These are phyloP conservation scores for Liriodendron chinense DNA, from an alignment of 164 flowering plant species.

Conservation along the genomic window DNA sequence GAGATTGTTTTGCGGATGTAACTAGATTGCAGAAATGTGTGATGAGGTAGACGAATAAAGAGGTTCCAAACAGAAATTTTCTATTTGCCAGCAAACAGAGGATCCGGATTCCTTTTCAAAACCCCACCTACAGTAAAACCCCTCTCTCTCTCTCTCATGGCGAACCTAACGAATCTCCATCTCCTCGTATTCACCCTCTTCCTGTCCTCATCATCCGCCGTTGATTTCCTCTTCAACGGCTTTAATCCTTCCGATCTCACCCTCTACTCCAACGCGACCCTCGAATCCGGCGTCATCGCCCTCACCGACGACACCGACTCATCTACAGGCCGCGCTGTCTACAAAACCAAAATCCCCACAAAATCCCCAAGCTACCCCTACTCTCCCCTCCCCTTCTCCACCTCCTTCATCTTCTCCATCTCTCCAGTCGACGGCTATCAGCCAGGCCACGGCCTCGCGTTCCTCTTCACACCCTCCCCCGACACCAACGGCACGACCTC, in stretches of 20 bases:
- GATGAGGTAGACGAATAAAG: too few relatives aligned
- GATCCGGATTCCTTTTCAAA: too few relatives aligned
- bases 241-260: slow-evolving; percentile 22
- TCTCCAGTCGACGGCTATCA: slow-evolving; percentile 12
- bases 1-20: too few relatives aligned
- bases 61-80: too few relatives aligned
- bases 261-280: slow-evolving; percentile 15
- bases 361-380: slow-evolving; percentile 16
- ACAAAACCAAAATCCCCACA: slow-evolving; percentile 26
- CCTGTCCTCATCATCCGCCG: background rate
- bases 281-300: slow-evolving; percentile 20
- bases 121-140: too few relatives aligned
- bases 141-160: background rate
- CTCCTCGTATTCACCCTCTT: background rate
- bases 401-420: slow-evolving; percentile 43
- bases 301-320: slow-evolving; percentile 27
- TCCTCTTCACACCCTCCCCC: slow-evolving; percentile 27
- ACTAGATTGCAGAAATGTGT: too few relatives aligned
- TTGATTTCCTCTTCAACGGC: slow-evolving; percentile 31
- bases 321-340: slow-evolving; percentile 33
- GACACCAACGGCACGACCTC: slow-evolving; percentile 20
- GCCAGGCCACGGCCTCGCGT: slow-evolving; percentile 38
- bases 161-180: background rate
- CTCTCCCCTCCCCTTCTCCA: slow-evolving; percentile 24
- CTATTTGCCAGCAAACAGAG: too few relatives aligned